Conservation (phyloP, 2,329 filamentous ascomycete species). For the Berkeleyomyces basicola region DNA sequence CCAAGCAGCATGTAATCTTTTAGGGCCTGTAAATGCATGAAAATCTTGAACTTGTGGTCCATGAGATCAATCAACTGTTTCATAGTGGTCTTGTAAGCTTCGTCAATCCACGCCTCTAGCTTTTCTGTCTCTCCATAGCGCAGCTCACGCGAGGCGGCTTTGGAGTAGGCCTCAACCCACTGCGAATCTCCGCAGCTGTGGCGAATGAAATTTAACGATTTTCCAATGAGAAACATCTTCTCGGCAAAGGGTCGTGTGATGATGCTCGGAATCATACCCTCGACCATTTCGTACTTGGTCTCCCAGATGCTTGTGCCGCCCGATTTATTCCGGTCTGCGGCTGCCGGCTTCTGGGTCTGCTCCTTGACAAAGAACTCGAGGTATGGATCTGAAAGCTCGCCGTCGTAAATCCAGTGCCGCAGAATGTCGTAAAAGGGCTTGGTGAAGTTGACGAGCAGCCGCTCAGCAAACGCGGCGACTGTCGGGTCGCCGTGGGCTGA, state of each 20-base stretch:
- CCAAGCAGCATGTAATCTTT: conserved; percentile 92
- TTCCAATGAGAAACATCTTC: conserved; percentile 93
- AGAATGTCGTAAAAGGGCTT: conserved; percentile 94
- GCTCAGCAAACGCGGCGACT: conserved; percentile 81
- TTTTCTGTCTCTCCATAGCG: conserved; percentile 86
- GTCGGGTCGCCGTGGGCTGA: conserved; percentile 91
- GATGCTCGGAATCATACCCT: conserved; percentile 58
- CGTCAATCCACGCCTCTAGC: conserved; percentile 82
- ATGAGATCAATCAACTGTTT: conserved; percentile 83
- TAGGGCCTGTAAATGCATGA: conserved; percentile 76
- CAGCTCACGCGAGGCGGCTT: conserved; percentile 78
- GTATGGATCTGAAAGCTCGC: conserved; percentile 91
- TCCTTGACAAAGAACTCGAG: conserved; percentile 90
- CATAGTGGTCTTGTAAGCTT: conserved; percentile 97
- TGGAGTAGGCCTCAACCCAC: conserved; percentile 94
- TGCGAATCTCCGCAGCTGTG: conserved; percentile 85
- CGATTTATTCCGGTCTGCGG: conserved; percentile 26
- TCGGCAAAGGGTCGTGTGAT: conserved; percentile 87
- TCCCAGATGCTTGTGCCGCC: conserved; percentile 90
- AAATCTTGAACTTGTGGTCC: conserved; percentile 87
- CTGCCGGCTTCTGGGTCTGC: conserved; percentile 27
- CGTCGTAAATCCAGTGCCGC: conserved; percentile 94
- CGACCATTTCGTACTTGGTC: conserved; percentile 40
- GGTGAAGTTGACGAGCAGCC: conserved; percentile 72
- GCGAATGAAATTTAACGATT: conserved; percentile 94